Conservation (phyloP, 768 basidiomycete genomes). For the Auriculariales sp. region DNA sequence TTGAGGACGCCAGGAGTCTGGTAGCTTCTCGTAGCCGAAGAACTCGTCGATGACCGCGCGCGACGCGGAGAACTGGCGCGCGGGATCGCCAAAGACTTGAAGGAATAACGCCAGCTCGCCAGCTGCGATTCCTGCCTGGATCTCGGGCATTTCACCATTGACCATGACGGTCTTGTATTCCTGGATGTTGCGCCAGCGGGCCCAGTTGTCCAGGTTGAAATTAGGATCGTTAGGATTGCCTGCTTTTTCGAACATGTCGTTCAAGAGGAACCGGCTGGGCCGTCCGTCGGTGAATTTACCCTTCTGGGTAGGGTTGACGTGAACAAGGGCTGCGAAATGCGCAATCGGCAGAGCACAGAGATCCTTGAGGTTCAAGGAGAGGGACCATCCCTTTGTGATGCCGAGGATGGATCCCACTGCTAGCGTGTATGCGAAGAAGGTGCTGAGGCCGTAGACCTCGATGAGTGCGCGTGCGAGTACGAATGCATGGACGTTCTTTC, state of each 20-base stretch:
- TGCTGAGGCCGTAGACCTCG: not conserved
- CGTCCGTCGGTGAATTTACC: not conserved
- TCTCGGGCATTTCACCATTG: not conserved
- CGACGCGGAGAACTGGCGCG: too few relatives aligned
- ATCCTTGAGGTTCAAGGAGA: not conserved
- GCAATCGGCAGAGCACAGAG: not conserved
- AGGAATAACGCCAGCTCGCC: not conserved
- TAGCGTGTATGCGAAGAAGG: not conserved
- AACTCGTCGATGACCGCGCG: too few relatives aligned
- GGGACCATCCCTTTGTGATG: not conserved
- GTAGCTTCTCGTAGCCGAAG: too few relatives aligned
- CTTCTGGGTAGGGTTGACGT: not conserved
- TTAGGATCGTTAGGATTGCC: not conserved
- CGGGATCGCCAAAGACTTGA: not conserved
- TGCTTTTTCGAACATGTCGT: not conserved
- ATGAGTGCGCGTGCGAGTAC: not conserved
- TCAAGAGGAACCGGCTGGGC: not conserved
- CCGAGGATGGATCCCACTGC: not conserved
- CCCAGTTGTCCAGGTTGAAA: not conserved
- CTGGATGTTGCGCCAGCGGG: not conserved
- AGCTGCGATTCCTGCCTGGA: not conserved
- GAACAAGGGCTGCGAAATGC: not conserved
- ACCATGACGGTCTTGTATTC: not conserved
- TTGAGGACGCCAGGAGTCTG: too few relatives aligned
- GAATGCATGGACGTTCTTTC: not conserved